Percentiles rank a stretch among this genome's conserved stretches.
Evolutionary conservation across 1,284 basidiomycete genomes (phyloP).

Genomic region (Erythrobasidium hasegawianum): DNA sequence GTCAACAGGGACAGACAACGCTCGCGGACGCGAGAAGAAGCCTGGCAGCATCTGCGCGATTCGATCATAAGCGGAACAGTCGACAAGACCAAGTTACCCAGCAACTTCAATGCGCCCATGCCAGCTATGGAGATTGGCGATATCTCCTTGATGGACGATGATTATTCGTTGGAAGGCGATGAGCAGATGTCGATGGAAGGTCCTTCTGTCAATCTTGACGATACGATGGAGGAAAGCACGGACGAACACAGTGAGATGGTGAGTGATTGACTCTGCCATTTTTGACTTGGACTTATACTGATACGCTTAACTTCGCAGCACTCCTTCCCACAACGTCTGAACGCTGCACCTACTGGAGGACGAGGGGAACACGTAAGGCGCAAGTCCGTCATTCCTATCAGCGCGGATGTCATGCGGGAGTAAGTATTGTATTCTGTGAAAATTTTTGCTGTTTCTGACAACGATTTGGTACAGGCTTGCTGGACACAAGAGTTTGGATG

Average conservation of each 20-base stretch:
- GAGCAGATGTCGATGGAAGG: slow-evolving; percentile 35
- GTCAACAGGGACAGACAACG: slow-evolving; percentile 71
- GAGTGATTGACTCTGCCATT: no score
- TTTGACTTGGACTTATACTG: background rate
- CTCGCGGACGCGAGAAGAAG: slow-evolving; percentile 70
- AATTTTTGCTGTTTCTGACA: background rate
- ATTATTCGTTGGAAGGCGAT: slow-evolving; percentile 29
- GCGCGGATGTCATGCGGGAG: slow-evolving; percentile 49
- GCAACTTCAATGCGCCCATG: slow-evolving; percentile 27
- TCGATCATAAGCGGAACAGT: slow-evolving; percentile 44
- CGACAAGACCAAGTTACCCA: slow-evolving; percentile 14
- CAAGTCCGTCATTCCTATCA: slow-evolving; percentile 51
- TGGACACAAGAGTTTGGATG: slow-evolving; percentile 25
- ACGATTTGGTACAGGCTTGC: slow-evolving; percentile 12
- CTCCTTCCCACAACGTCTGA: slow-evolving; percentile 18
- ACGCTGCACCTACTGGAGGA: background rate
- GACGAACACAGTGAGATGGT: background rate
- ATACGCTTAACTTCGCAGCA: background rate
- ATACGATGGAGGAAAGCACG: background rate
- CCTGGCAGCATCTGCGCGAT: slow-evolving; percentile 75
- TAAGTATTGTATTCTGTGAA: background rate
- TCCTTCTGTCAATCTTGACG: slow-evolving; percentile 12
- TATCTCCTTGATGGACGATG: slow-evolving; percentile 25
- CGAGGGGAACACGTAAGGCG: slow-evolving; percentile 40
- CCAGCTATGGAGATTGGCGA: slow-evolving; percentile 24